Evolutionary conservation across 2,329 filamentous ascomycete genomes (phyloP).

Genomic region (Hypoxylon sp.): DNA sequence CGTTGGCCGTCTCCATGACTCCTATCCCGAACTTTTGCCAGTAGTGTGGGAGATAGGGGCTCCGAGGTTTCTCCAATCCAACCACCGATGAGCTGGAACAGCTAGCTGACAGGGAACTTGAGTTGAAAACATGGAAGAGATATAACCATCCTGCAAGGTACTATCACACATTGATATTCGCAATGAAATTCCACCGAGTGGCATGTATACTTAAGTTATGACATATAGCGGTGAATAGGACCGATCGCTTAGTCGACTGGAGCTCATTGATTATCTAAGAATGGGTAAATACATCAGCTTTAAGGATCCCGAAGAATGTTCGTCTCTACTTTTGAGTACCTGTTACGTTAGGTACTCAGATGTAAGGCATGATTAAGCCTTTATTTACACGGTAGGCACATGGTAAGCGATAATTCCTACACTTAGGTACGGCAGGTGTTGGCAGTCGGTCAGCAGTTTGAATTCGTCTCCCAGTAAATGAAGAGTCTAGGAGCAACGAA

Average conservation of each 20-base stretch:
- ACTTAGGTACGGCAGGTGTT: background rate
- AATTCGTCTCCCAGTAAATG: background rate
- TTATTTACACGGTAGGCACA: background rate
- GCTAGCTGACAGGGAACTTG: background rate
- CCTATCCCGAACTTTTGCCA: constrained; percentile 41
- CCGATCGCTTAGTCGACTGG: constrained; percentile 6
- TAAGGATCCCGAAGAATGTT: background rate
- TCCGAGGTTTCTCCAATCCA: constrained; percentile 45
- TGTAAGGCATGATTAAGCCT: background rate
- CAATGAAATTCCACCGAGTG: constrained; percentile 8
- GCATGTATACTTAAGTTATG: background rate
- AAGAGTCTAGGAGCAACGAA: too few species aligned
- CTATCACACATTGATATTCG: background rate
- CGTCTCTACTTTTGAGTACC: background rate
- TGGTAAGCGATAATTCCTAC: background rate
- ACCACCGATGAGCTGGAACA: constrained; percentile 17
- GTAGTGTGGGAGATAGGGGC: constrained; percentile 34
- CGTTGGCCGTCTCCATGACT: constrained; percentile 1
- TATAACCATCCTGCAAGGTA: constrained; percentile 17
- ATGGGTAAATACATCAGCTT: background rate
- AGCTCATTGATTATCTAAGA: background rate
- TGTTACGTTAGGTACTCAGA: background rate
- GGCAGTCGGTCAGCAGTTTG: background rate
- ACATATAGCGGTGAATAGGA: constrained; percentile 3
- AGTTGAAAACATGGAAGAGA: constrained; percentile 2